These are phyloP conservation scores for Fennellomyces sp. DNA, from an alignment of 371 early-diverging fungal species.

Conservation along the genomic window DNA sequence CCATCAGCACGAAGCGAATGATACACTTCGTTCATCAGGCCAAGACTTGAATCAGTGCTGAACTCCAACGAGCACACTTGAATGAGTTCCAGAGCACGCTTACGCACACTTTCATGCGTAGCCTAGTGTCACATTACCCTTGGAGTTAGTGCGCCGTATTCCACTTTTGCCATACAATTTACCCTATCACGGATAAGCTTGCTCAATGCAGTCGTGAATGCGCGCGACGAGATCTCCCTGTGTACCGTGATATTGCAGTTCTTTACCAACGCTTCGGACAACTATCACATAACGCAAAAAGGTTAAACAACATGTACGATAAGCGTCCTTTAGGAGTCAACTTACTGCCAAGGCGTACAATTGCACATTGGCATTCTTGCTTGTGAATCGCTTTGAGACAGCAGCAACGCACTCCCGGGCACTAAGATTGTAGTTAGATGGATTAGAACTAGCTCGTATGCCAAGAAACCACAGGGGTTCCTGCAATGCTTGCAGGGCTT, in stretches of 20 bases:
- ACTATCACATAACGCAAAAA: conserved; percentile 29
- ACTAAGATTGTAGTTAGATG: conserved; percentile 25
- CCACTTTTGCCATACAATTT: conserved; percentile 11
- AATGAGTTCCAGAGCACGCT: conserved; percentile 82
- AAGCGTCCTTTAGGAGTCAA: not conserved
- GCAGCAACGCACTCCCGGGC: conserved; percentile 76
- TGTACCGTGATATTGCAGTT: conserved; percentile 84
- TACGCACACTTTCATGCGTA: conserved; percentile 77
- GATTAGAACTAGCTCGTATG: not conserved
- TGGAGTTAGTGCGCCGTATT: no score
- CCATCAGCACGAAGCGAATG: conserved; percentile 65
- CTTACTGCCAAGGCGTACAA: conserved; percentile 76
- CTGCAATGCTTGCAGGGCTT: not conserved
- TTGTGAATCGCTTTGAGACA: conserved; percentile 72
- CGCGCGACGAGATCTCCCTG: conserved; percentile 85
- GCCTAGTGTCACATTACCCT: conserved; percentile 31
- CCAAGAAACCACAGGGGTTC: conserved; percentile 9
- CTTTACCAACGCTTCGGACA: conserved; percentile 87
- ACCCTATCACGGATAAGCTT: conserved; percentile 77
- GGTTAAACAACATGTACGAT: not conserved
- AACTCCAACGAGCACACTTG: conserved; percentile 92
- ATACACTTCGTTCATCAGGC: conserved; percentile 88
- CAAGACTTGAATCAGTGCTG: conserved; percentile 76
- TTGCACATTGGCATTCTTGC: conserved; percentile 87
- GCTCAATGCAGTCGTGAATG: conserved; percentile 82